phyloP scores from a whole-genome alignment of 306 rosid genomes.

The Sesbania bispinosa region DNA sequence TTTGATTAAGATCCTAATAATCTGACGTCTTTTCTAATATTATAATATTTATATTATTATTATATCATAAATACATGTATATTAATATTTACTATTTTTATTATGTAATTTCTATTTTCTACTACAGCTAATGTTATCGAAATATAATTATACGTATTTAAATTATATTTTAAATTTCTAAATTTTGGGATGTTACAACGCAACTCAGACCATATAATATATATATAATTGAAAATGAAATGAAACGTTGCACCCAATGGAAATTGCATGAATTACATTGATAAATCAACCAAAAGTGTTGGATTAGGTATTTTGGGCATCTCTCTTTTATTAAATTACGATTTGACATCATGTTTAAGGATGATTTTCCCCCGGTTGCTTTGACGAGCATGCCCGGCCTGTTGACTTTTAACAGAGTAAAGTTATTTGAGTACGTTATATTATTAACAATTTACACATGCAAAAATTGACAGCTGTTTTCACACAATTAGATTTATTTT shows the following conservation, averaged over 20 bases:
- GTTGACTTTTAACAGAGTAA: constrained; percentile 30
- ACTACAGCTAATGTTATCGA: no score
- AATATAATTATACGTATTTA: no score
- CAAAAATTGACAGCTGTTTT: neutral
- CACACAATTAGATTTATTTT: neutral
- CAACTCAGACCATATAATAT: no score
- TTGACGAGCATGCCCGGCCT: constrained; percentile 3
- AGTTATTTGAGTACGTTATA: neutral
- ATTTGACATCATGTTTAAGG: neutral
- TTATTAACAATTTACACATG: neutral
- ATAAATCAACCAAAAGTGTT: neutral
- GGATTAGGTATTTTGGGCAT: neutral
- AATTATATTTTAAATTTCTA: no score
- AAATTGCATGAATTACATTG: neutral
- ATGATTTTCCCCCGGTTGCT: neutral
- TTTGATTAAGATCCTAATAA: no score
- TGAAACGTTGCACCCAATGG: no score
- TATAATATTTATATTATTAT: no score
- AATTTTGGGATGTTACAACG: no score
- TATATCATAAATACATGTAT: no score
- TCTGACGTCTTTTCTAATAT: no score
- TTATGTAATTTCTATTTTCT: no score
- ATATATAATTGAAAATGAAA: neutral
- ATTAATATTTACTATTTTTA: no score
- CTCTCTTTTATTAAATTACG: neutral